Evolutionary conservation across 768 basidiomycete genomes (phyloP), one percentile per base, ranked within the genome.

Genomic region (Macrolepiota albuminosa): DNA sequence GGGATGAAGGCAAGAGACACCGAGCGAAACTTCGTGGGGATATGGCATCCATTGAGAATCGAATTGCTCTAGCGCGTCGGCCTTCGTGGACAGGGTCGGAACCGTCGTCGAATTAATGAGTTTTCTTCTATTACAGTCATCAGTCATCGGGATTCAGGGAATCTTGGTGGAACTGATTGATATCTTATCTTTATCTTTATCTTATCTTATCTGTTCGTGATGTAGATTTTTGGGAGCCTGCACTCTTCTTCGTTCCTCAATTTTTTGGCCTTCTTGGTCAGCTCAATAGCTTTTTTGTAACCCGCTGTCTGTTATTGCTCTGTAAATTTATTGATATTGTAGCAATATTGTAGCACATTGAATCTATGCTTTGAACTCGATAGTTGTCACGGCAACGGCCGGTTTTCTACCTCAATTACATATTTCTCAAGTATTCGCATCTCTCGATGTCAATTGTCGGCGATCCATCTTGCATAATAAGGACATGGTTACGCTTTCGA

Each of bases 1-100:
- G 72, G 74, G 61, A 64, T n/a, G 72, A 73, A 54, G 75, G 70
- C 10, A 77, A 75, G 55, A 60, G 53, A n/a, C 61, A 69, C 13
- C 74, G 76, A 37, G 70, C 67, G 7, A 64, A 63, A 45, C 61
- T 76, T 55, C 71, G 75, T 43, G 65, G 65, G 54, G 71, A 73
- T n/a, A 75, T 69, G 34, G 36, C 60, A 42, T 55, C 58, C 31
- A 64, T 61, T 53, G 62, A 62, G 16, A 65, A 60, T 59, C 59
- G 64, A 1, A 26, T 62, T 9, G 60, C 57, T 11, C 13, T 31
- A 8, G 48, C 49, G 31, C 58, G 57, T 11, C 55, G 57, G 54
- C 13, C 53, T 6, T 66, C 66, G 40, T 61, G 61, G 55, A 34
- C 54, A 10, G n/a, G 13, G 24, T 37, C 47, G n/a, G 46, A 26